Percentiles rank a stretch among this genome's conserved stretches.
These are phyloP conservation scores for Aristolochia contorta DNA, from an alignment of 164 flowering plant genomes.

Conservation along the genomic window DNA sequence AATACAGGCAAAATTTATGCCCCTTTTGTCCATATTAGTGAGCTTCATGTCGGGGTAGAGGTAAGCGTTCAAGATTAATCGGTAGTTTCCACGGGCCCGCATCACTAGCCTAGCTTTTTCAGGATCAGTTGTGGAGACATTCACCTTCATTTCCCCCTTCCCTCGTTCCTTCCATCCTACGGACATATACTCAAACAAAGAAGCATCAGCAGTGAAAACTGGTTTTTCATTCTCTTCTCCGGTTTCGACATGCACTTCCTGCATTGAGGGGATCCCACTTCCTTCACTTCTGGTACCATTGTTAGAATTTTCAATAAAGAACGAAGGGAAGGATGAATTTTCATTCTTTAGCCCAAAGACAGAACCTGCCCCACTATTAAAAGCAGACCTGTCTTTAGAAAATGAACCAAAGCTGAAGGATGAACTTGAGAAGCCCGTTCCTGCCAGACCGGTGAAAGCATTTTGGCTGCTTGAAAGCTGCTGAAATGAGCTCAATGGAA, in stretches of 20 bases:
- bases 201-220: constrained; percentile 72
- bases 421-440: constrained; percentile 75
- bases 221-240: constrained; percentile 90
- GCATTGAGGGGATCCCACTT: constrained; percentile 38
- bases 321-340: constrained; percentile 25
- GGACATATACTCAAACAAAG: constrained; percentile 62
- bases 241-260: constrained; percentile 72
- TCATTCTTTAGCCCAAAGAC: constrained; percentile 36
- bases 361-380: constrained; percentile 30
- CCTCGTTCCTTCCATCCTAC: constrained; percentile 97
- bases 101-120: constrained; percentile 69
- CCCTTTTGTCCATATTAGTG: constrained; percentile 80
- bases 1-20: constrained; percentile 78
- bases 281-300: constrained; percentile 57
- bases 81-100: constrained; percentile 74
- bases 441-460: constrained; percentile 84
- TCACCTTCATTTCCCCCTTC: constrained; percentile 87
- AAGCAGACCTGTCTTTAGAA: constrained; percentile 42
- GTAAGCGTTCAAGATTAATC: constrained; percentile 75
- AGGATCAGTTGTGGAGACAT: constrained; percentile 38
- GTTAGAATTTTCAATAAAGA: constrained; percentile 38
- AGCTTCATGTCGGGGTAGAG: constrained; percentile 91
- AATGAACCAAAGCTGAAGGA: constrained; percentile 68
- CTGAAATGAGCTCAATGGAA: constrained; percentile 59
- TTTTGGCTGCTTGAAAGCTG: constrained; percentile 81